A percentile compares a stretch with the other conserved stretches of the same genome.
phyloP scores from a whole-genome alignment of 495 filamentous ascomycete genomes.

The Astrothelium subdiscretum region DNA sequence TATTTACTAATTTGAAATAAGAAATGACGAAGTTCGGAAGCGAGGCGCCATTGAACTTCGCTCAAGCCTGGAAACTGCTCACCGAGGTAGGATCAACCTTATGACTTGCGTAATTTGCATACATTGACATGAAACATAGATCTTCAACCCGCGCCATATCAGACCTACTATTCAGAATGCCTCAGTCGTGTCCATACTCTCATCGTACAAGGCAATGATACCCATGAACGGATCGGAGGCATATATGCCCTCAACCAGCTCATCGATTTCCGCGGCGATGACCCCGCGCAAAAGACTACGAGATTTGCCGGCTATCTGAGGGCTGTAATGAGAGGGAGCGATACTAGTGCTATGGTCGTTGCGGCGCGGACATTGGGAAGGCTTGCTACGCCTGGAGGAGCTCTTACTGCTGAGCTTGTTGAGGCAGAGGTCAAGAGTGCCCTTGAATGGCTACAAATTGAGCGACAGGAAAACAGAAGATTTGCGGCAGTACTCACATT shows the following conservation, averaged over 20 bases:
- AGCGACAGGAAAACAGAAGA: constrained; percentile 79
- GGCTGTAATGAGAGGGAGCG: constrained; percentile 74
- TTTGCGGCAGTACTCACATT: constrained; percentile 87
- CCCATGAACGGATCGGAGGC: constrained; percentile 77
- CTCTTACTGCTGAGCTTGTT: constrained; percentile 89
- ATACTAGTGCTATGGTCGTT: constrained; percentile 72
- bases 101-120: neutral
- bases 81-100: constrained; percentile 18
- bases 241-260: constrained; percentile 84
- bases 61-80: constrained; percentile 19
- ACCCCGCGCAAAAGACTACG: constrained; percentile 85
- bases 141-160: constrained; percentile 63
- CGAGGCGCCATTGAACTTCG: constrained; percentile 19
- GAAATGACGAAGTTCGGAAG: constrained; percentile 21
- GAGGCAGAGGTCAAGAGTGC: constrained; percentile 93
- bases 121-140: constrained; percentile 39
- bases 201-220: constrained; percentile 67
- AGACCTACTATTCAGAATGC: constrained; percentile 65
- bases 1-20: constrained; percentile 1
- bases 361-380: constrained; percentile 81
- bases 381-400: constrained; percentile 82
- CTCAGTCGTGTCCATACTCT: constrained; percentile 64
- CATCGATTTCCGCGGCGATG: constrained; percentile 92
- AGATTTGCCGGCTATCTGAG: constrained; percentile 85
- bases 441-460: constrained; percentile 91